A percentile compares a stretch with the other conserved stretches of the same genome.
Conservation (phyloP, 129 eudicot species). For the Silybum marianum region DNA sequence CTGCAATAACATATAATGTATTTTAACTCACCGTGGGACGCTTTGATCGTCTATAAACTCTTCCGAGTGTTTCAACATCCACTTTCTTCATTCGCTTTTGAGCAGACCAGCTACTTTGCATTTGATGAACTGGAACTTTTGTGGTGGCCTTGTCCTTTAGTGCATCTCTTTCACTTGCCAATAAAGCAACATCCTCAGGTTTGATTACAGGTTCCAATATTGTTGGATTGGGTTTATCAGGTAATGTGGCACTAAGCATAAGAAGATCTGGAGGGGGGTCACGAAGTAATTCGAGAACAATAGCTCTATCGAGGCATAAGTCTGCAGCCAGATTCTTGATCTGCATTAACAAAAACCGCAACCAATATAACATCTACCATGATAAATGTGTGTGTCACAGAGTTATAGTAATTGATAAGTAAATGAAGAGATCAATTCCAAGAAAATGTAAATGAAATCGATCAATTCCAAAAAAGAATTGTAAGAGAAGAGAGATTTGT, state of each 20-base stretch:
- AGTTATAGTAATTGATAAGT: background rate
- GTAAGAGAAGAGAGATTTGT: background rate
- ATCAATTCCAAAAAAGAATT: background rate
- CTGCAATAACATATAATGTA: conserved; percentile 1
- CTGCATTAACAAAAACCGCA: conserved; percentile 45
- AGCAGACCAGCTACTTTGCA: conserved; percentile 85
- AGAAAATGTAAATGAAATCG: background rate
- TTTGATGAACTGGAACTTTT: conserved; percentile 75
- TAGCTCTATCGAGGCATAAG: conserved; percentile 83
- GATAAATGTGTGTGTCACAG: background rate
- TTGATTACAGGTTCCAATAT: conserved; percentile 44
- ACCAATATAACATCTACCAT: background rate
- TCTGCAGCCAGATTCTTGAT: conserved; percentile 87
- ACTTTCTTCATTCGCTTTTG: conserved; percentile 84
- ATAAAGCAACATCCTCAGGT: conserved; percentile 36
- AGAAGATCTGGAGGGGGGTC: conserved; percentile 97
- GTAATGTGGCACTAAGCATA: conserved; percentile 84
- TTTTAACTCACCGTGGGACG: conserved; percentile 88
- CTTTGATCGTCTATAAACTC: conserved; percentile 74
- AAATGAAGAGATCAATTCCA: background rate
- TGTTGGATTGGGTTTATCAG: conserved; percentile 56
- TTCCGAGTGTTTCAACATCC: conserved; percentile 79
- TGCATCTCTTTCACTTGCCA: conserved; percentile 33
- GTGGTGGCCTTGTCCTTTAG: conserved; percentile 41
- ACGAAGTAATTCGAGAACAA: conserved; percentile 87